A percentile compares a stretch with the other conserved stretches of the same genome.
Evolutionary conservation across 2,329 filamentous ascomycete species (phyloP).

Genomic region (Pyrenochaeta sp.): DNA sequence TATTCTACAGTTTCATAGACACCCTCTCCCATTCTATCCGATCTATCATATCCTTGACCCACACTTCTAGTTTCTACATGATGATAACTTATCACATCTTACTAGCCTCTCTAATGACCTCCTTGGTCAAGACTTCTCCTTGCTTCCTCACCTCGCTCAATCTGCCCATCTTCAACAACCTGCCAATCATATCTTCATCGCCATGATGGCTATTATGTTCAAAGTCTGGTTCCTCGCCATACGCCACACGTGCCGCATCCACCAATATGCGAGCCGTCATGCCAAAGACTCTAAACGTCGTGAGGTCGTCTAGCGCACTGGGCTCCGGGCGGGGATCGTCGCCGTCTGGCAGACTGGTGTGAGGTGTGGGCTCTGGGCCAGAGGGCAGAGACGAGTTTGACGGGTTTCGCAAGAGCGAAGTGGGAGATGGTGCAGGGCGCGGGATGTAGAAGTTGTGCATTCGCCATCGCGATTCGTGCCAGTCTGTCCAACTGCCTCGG

Average conservation of each 20-base stretch:
- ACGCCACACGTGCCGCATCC: constrained; percentile 86
- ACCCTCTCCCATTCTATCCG: too few species aligned
- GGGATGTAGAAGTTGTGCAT: constrained; percentile 95
- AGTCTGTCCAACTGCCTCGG: constrained; percentile 80
- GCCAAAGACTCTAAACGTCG: constrained; percentile 86
- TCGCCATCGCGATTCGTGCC: constrained; percentile 79
- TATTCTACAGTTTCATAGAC: too few species aligned
- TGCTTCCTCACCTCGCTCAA: constrained; percentile 61
- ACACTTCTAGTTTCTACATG: too few species aligned
- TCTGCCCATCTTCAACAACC: constrained; percentile 64
- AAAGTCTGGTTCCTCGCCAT: constrained; percentile 83
- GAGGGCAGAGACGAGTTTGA: constrained; percentile 1
- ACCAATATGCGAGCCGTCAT: constrained; percentile 94
- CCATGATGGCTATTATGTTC: constrained; percentile 73
- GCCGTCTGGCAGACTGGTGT: constrained; percentile 17
- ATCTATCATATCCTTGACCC: too few species aligned
- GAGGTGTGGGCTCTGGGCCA: constrained; percentile 1
- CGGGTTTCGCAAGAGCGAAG: constrained; percentile 11
- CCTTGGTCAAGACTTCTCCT: constrained; percentile 62
- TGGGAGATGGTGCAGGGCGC: constrained; percentile 24
- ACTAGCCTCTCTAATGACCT: constrained; percentile 60
- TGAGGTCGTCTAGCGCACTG: constrained; percentile 50
- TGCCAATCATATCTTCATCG: constrained; percentile 71
- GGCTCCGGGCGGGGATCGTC: constrained; percentile 49
- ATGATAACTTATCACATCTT: too few species aligned